phyloP scores from a whole-genome alignment of 495 filamentous ascomycete genomes.

The Rhypophila decipiens region DNA sequence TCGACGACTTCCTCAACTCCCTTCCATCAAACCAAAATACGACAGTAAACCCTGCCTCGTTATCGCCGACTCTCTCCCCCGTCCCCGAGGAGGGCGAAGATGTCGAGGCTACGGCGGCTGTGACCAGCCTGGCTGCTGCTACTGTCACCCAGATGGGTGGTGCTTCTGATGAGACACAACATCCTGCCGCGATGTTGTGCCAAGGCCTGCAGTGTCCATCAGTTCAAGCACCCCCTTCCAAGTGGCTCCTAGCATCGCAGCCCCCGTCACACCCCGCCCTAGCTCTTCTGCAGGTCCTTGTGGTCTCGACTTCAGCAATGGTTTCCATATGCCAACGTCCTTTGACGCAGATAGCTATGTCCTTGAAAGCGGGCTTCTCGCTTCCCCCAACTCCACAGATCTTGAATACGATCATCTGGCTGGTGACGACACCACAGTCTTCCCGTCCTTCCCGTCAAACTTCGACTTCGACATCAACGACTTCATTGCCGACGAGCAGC shows the following conservation, averaged over 20 bases:
- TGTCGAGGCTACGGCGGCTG: conserved; percentile 3
- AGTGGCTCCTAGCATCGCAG: conserved; percentile 53
- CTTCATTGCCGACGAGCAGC: conserved; percentile 41
- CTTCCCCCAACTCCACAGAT: conserved; percentile 57
- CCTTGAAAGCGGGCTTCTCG: conserved; percentile 70
- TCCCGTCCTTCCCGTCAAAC: conserved; percentile 50
- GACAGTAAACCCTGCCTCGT: conserved; percentile 50
- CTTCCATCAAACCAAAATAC: conserved; percentile 27
- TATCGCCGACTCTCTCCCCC: conserved; percentile 45
- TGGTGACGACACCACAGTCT: conserved; percentile 60
- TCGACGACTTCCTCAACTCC: conserved; percentile 34
- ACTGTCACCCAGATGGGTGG: conserved; percentile 29
- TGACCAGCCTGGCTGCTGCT: conserved; percentile 13
- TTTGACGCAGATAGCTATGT: conserved; percentile 61
- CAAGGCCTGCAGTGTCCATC: conserved; percentile 98
- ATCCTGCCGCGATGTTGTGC: conserved; percentile 99
- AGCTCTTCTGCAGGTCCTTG: conserved; percentile 51
- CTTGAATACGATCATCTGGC: conserved; percentile 81
- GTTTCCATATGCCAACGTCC: conserved; percentile 51
- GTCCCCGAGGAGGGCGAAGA: conserved; percentile 31
- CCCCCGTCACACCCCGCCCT: conserved; percentile 48
- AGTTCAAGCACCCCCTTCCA: conserved; percentile 47
- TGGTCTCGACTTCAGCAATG: conserved; percentile 64
- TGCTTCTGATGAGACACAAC: conserved; percentile 93
- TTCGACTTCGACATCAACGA: conserved; percentile 47